These are phyloP conservation scores for Claviceps quebecensis DNA, from an alignment of 2,329 filamentous ascomycete genomes.

Conservation along the genomic window DNA sequence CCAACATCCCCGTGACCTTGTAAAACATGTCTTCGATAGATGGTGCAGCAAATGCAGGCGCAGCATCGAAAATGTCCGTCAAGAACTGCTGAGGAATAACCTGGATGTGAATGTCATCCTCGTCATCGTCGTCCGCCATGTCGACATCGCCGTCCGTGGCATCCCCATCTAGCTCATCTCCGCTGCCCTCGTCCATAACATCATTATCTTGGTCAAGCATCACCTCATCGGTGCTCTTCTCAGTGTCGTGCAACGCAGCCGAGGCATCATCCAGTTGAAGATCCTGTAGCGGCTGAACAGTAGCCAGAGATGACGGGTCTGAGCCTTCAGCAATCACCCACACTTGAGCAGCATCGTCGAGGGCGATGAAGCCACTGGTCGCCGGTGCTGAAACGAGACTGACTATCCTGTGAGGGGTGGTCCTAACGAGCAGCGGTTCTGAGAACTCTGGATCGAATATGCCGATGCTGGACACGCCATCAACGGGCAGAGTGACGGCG, in stretches of 20 bases:
- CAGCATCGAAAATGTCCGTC: conserved; percentile 55
- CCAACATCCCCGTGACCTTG: conserved; percentile 49
- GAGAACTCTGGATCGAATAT: conserved; percentile 52
- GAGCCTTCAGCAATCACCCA: conserved; percentile 47
- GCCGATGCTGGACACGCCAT: conserved; percentile 39
- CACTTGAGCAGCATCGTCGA: conserved; percentile 66
- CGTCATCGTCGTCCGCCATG: conserved; percentile 26
- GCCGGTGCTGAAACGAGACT: conserved; percentile 50
- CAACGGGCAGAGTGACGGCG: conserved; percentile 41
- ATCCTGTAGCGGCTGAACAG: conserved; percentile 42
- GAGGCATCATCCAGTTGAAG: conserved; percentile 31
- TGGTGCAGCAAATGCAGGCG: conserved; percentile 54
- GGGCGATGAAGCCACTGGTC: conserved; percentile 56
- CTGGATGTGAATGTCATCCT: conserved; percentile 34
- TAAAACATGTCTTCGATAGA: conserved; percentile 65
- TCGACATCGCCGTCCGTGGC: conserved; percentile 26
- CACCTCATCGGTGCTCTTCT: conserved; percentile 15
- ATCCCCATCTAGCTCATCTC: conserved; percentile 24
- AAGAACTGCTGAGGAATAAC: conserved; percentile 56
- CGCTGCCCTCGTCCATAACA: conserved; percentile 26
- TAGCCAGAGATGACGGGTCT: conserved; percentile 34
- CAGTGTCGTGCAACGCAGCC: conserved; percentile 16
- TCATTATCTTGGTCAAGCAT: conserved; percentile 23
- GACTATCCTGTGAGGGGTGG: conserved; percentile 44
- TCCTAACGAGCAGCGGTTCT: conserved; percentile 44